A percentile compares a stretch with the other conserved stretches of the same genome.
Conservation (phyloP, 495 filamentous ascomycete genomes). For the Penicillium paradoxum region DNA sequence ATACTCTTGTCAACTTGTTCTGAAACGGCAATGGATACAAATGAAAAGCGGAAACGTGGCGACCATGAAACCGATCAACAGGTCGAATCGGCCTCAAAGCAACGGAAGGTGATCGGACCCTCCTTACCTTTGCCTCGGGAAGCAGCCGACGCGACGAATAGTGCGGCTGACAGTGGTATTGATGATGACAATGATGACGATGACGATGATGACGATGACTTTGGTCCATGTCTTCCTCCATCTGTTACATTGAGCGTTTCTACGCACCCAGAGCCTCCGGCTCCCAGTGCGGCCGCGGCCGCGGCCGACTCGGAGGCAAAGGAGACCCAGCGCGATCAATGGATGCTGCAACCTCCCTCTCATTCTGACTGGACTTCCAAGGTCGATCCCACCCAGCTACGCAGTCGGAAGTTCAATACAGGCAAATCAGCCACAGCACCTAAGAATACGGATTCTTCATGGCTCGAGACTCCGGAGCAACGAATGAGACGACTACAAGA, state of each 20-base stretch:
- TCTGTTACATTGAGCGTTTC: constrained; percentile 25
- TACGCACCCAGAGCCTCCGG: neutral
- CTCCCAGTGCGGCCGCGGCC: constrained; percentile 5
- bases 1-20: neutral
- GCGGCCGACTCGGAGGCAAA: constrained; percentile 12
- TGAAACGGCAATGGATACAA: constrained; percentile 7
- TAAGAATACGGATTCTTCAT: constrained; percentile 54
- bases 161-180: constrained; percentile 13
- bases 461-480: constrained; percentile 90
- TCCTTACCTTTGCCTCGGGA: constrained; percentile 23
- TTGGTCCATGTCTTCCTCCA: constrained; percentile 77
- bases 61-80: neutral
- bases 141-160: constrained; percentile 22
- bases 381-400: constrained; percentile 79
- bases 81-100: constrained; percentile 6
- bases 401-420: constrained; percentile 77
- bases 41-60: constrained; percentile 18
- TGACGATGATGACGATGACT: constrained; percentile 58
- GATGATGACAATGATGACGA: constrained; percentile 51
- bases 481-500: constrained; percentile 76
- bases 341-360: constrained; percentile 88
- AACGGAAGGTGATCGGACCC: constrained; percentile 32
- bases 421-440: constrained; percentile 52
- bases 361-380: constrained; percentile 56
- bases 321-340: constrained; percentile 65